These are phyloP conservation scores for Verbascum thapsus DNA, from an alignment of 257 asterid genomes.

Conservation along the genomic window DNA sequence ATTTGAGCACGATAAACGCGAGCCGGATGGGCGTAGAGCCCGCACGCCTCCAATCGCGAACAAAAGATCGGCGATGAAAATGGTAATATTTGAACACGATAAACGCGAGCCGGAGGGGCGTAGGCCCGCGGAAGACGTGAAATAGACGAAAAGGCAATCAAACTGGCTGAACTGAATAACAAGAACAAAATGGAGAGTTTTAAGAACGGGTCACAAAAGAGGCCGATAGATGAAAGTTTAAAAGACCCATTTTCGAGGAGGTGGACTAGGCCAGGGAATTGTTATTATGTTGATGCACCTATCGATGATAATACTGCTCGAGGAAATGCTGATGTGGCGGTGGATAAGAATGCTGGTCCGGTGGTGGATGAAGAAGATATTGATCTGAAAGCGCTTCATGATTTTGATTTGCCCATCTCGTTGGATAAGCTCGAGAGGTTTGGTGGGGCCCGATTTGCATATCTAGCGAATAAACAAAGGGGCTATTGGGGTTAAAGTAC, in stretches of 20 bases:
- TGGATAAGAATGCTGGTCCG: too few species aligned
- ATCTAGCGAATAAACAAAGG: slow-evolving; percentile 92
- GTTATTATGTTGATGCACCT: slow-evolving; percentile 46
- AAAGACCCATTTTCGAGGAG: slow-evolving; percentile 95
- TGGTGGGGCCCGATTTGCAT: slow-evolving; percentile 87
- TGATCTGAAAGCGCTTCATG: slow-evolving; percentile 59
- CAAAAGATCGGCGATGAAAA: too few species aligned
- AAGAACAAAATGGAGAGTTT: slow-evolving; percentile 87
- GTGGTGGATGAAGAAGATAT: too few species aligned
- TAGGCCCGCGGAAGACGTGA: slow-evolving; percentile 49
- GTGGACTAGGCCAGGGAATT: slow-evolving; percentile 92
- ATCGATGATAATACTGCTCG: slow-evolving; percentile 17
- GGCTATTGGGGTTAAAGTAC: slow-evolving; percentile 68
- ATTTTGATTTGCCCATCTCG: slow-evolving; percentile 74
- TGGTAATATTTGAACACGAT: too few species aligned
- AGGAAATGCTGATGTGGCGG: too few species aligned
- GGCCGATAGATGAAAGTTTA: slow-evolving; percentile 49
- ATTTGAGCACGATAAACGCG: too few species aligned
- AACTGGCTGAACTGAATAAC: slow-evolving; percentile 89
- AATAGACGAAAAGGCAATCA: slow-evolving; percentile 70
- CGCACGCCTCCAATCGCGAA: too few species aligned
- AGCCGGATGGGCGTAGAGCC: too few species aligned
- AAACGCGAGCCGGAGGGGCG: too few species aligned
- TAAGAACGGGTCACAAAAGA: slow-evolving; percentile 78
- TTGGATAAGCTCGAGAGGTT: slow-evolving; percentile 70